Evolutionary conservation across 2,329 filamentous ascomycete genomes (phyloP).

Genomic region (Alternaria alternata): DNA sequence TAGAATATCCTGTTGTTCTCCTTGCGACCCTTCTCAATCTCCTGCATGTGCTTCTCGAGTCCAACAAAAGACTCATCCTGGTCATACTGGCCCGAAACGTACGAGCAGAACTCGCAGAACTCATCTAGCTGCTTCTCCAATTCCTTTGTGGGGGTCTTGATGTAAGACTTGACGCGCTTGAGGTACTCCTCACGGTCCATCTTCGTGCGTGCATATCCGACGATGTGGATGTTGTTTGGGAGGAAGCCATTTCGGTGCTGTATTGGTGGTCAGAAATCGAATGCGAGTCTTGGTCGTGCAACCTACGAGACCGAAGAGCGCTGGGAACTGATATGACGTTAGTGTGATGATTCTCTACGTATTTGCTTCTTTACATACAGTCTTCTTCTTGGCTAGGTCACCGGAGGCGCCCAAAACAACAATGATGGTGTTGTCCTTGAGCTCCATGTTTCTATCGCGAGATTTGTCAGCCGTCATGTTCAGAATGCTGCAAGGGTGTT

Average conservation of each 20-base stretch:
- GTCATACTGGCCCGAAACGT: constrained; percentile 97
- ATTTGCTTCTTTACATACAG: constrained; percentile 64
- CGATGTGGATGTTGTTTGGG: constrained; percentile 91
- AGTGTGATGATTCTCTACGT: constrained; percentile 25
- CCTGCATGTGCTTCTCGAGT: constrained; percentile 84
- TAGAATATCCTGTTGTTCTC: constrained; percentile 96
- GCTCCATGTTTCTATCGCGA: constrained; percentile 78
- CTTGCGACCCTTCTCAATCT: constrained; percentile 80
- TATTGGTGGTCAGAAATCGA: constrained; percentile 31
- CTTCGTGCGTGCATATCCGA: constrained; percentile 99
- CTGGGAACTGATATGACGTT: constrained; percentile 76
- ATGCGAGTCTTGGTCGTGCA: constrained; percentile 16
- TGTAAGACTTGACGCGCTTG: constrained; percentile 93
- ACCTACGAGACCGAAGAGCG: constrained; percentile 95
- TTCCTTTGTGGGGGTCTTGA: constrained; percentile 98
- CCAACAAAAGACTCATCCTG: constrained; percentile 91
- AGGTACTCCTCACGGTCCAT: constrained; percentile 98
- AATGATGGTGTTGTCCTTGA: constrained; percentile 98
- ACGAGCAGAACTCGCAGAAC: constrained; percentile 87
- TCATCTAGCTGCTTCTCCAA: constrained; percentile 93
- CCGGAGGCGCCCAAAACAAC: constrained; percentile 96
- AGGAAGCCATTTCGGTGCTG: constrained; percentile 99
- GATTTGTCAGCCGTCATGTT: constrained; percentile 38
- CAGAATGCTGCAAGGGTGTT: constrained; percentile 9
- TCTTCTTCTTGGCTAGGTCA: constrained; percentile 99